Percentiles rank a stretch among this genome's conserved stretches.
Conservation (phyloP, 495 filamentous ascomycete species). For the Bombardia bombarda region DNA sequence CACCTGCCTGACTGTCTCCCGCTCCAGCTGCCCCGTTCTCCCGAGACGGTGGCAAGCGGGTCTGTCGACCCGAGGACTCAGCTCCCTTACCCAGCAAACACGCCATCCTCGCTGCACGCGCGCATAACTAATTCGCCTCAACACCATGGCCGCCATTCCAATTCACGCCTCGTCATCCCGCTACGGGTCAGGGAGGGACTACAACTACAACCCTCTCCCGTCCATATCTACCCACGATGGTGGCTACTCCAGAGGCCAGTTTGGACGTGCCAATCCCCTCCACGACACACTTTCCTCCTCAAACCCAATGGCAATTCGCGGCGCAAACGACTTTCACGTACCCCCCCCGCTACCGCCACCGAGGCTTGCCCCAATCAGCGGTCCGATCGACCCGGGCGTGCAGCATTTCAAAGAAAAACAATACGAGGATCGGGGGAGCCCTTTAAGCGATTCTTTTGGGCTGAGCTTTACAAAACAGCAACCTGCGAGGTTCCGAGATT, state of each 20-base stretch:
- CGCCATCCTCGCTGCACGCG: too few relatives aligned
- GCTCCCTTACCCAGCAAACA: too few relatives aligned
- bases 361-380: constrained; percentile 28
- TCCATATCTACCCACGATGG: constrained; percentile 22
- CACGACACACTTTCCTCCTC: constrained; percentile 22
- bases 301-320: constrained; percentile 29
- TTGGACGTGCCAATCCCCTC: constrained; percentile 14
- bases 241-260: constrained; percentile 7
- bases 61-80: too few relatives aligned
- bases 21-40: too few relatives aligned
- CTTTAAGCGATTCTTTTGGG: constrained; percentile 21
- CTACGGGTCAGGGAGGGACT: constrained; percentile 16
- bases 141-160: too few relatives aligned
- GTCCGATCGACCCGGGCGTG: constrained; percentile 24
- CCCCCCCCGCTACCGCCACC: constrained; percentile 47
- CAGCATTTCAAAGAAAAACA: constrained; percentile 18
- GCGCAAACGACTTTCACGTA: constrained; percentile 10
- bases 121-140: too few relatives aligned
- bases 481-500: constrained; percentile 18
- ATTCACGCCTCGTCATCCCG: too few relatives aligned
- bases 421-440: constrained; percentile 10
- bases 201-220: constrained; percentile 15
- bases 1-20: too few relatives aligned
- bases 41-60: too few relatives aligned
- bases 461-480: constrained; percentile 16